Evolutionary conservation across 2,329 filamentous ascomycete genomes (phyloP), one percentile per base, ranked within the genome.

Genomic region (Chrysosporium keratinophilum): DNA sequence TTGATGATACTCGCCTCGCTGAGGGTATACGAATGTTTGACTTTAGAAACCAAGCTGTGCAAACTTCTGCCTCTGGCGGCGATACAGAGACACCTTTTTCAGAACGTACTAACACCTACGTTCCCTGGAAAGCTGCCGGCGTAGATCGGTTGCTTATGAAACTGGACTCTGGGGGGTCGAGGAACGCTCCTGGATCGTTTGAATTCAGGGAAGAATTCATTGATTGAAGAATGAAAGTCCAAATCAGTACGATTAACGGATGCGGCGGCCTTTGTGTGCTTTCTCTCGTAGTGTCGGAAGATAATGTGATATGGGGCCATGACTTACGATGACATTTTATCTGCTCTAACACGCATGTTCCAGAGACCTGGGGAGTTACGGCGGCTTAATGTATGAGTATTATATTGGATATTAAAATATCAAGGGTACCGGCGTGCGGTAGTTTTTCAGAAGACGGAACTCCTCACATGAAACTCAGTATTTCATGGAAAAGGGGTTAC

Each of bases 81-180:
- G 34, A 62, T 50, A 34, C 62, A 39, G 61, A 61, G 20, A 63
- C 61, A 52, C 66, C 63, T 46, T 42, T 57, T 12, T 60, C 58
- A n/a, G 64, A 65, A 35, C 60, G 64, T 14, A 64, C 63, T 10
- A 64, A 64, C 23, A 64, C 69, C 57, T 95, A 87, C 66, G 76
- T 83, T 31, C 85, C 88, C 0, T 78, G 81, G 57, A 82, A 85
- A 56, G 80, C 88, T 2, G 87, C 87, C 0, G 87, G 88, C 0
- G 81, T 96, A 44, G 88, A 95, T 71, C 77, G 87, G 55, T 70
- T 96, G 65, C 69, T 96, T 65, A 95, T 95, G 88, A 95, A 95
- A 74, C 73, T 96, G 62, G 89, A 95, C 60, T 81, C 78, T 56
- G 64, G 68, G 55, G 62, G 67, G 54, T 57, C 65, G 56, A 62